Evolutionary conservation across 2,329 filamentous ascomycete species (phyloP).

Genomic region (Aurifilum marmelostoma): DNA sequence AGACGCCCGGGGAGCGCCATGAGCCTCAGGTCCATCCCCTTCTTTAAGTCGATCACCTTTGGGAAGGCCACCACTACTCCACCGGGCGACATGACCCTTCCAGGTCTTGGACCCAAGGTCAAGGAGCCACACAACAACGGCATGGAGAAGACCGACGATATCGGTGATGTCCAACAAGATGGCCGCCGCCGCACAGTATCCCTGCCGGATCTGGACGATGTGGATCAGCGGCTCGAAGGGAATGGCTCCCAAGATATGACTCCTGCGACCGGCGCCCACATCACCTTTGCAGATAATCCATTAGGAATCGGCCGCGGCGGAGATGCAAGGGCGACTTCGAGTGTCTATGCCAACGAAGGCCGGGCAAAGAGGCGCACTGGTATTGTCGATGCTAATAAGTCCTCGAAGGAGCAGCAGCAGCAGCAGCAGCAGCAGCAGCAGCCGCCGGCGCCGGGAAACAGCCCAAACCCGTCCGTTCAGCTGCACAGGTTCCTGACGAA

Average conservation of each 20-base stretch:
- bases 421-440: slow-evolving; percentile 1
- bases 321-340: slow-evolving; percentile 13
- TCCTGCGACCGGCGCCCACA: slow-evolving; percentile 9
- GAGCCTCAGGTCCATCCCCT: slow-evolving; percentile 6
- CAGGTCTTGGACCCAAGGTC: slow-evolving; percentile 12
- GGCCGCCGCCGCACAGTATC: slow-evolving; percentile 13
- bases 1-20: slow-evolving; percentile 32
- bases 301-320: neutral
- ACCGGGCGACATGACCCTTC: neutral
- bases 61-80: slow-evolving; percentile 22
- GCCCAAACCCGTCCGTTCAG: slow-evolving; percentile 27
- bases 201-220: slow-evolving; percentile 9
- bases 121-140: neutral
- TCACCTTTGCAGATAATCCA: slow-evolving; percentile 19
- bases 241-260: neutral
- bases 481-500: slow-evolving; percentile 37
- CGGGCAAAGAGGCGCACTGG: slow-evolving; percentile 10
- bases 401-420: slow-evolving; percentile 12
- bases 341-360: slow-evolving; percentile 7
- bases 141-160: neutral
- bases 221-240: neutral
- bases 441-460: neutral
- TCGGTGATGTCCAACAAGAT: neutral
- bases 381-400: neutral
- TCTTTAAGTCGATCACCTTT: slow-evolving; percentile 12